Evolutionary conservation across 2,329 filamentous ascomycete genomes (phyloP).

Genomic region (Elsinoe ampelina): DNA sequence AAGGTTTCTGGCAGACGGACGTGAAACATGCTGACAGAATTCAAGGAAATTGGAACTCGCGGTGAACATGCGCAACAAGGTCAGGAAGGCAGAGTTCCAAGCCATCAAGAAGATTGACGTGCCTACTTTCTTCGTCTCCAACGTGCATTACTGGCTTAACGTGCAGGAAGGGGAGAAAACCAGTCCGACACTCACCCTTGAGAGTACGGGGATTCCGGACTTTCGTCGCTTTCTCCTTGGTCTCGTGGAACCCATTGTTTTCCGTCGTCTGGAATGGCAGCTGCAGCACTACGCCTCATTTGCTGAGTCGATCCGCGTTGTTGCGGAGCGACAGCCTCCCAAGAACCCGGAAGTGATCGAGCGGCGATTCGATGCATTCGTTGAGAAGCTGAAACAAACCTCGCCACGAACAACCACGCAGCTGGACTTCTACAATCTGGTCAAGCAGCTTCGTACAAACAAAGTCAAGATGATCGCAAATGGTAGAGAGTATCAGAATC

Average conservation of each 20-base stretch:
- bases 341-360: background rate
- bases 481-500: background rate
- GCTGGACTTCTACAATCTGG: background rate
- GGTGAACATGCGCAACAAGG: constrained; percentile 18
- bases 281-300: background rate
- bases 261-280: background rate
- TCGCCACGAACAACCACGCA: background rate
- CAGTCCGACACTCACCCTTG: background rate
- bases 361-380: background rate
- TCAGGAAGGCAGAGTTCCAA: constrained; percentile 13
- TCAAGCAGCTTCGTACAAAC: background rate
- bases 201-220: background rate
- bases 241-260: background rate
- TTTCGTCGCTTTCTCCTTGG: background rate
- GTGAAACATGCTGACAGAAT: background rate
- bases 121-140: constrained; percentile 21
- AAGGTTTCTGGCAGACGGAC: background rate
- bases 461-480: background rate
- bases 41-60: background rate
- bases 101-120: constrained; percentile 15
- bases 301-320: background rate
- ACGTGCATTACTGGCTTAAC: constrained; percentile 20
- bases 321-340: background rate
- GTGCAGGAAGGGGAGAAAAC: background rate
- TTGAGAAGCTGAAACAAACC: background rate